These are phyloP conservation scores for Apiospora arundinis DNA, from an alignment of 2,329 filamentous ascomycete species.

Conservation along the genomic window DNA sequence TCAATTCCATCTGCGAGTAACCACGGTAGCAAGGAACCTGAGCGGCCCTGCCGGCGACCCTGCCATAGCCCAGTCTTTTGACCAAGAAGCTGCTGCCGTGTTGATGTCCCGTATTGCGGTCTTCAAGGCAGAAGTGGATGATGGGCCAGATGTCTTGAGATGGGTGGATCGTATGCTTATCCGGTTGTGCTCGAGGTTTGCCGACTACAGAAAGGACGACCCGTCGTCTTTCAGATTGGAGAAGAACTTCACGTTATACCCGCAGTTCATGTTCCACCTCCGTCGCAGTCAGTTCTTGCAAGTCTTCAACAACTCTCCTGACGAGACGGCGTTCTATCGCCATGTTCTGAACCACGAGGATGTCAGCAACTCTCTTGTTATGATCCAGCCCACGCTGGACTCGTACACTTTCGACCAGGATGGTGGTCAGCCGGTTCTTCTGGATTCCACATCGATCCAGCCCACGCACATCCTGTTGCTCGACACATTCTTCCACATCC, in stretches of 20 bases:
- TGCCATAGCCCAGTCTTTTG: conserved; percentile 94
- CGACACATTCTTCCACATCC: conserved; percentile 99
- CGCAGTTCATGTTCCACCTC: conserved; percentile 99
- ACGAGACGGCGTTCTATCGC: conserved; percentile 98
- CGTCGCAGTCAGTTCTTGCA: conserved; percentile 96
- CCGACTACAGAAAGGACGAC: conserved; percentile 97
- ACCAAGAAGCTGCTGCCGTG: conserved; percentile 96
- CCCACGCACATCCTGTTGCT: conserved; percentile 91
- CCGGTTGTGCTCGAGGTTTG: conserved; percentile 92
- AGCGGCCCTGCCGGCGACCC: conserved; percentile 95
- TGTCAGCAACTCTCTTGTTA: conserved; percentile 93
- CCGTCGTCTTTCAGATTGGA: conserved; percentile 95
- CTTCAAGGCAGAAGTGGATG: conserved; percentile 98
- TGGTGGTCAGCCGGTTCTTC: conserved; percentile 87
- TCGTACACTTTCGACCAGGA: conserved; percentile 98
- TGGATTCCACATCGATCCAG: conserved; percentile 96
- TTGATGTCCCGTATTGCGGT: conserved; percentile 99
- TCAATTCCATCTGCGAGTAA: conserved; percentile 94
- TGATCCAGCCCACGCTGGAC: conserved; percentile 98
- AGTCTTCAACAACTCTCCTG: conserved; percentile 99
- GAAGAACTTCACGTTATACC: conserved; percentile 99
- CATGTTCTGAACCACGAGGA: conserved; percentile 98
- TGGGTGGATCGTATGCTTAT: conserved; percentile 99
- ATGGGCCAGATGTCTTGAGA: conserved; percentile 95
- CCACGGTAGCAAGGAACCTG: conserved; percentile 88